Percentiles rank a stretch among this genome's conserved stretches.
These are phyloP conservation scores for Conringia planisiliqua DNA, from an alignment of 345 rosid genomes.

Conservation along the genomic window DNA sequence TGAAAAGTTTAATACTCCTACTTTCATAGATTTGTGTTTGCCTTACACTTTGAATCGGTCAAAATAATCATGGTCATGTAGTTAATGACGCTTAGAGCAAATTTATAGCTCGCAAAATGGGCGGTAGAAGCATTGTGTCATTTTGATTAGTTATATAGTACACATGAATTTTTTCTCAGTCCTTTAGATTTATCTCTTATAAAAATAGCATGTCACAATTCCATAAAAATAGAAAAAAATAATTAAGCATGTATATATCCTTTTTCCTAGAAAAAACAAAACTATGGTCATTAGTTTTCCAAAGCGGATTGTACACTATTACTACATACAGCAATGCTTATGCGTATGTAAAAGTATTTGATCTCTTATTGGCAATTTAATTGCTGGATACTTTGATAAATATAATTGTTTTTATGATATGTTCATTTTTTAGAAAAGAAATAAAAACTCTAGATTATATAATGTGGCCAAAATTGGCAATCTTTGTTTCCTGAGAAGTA, in stretches of 20 bases:
- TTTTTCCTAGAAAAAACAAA: not conserved
- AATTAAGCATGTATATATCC: not conserved
- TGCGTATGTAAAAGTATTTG: not conserved
- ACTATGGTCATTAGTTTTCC: not conserved
- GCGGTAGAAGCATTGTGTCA: not conserved
- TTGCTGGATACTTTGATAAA: not conserved
- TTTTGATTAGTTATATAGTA: not conserved
- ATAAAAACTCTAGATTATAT: not conserved
- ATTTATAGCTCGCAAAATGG: not conserved
- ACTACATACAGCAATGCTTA: not conserved
- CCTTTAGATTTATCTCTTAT: not conserved
- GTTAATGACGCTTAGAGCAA: not conserved
- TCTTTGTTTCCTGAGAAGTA: constrained; percentile 5
- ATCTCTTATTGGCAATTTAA: not conserved
- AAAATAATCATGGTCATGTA: constrained; percentile 1
- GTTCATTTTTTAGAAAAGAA: not conserved
- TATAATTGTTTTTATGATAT: not conserved
- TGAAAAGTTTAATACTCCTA: constrained; percentile 2
- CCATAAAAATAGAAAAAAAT: not conserved
- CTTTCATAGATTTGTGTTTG: constrained; percentile 4
- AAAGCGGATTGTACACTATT: not conserved
- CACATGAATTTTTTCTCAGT: not conserved
- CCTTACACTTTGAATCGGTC: constrained; percentile 23
- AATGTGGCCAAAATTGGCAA: not conserved
- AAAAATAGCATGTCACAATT: not conserved